Evolutionary conservation across 2,329 filamentous ascomycete species (phyloP).

Genomic region (Xylogone sp.): DNA sequence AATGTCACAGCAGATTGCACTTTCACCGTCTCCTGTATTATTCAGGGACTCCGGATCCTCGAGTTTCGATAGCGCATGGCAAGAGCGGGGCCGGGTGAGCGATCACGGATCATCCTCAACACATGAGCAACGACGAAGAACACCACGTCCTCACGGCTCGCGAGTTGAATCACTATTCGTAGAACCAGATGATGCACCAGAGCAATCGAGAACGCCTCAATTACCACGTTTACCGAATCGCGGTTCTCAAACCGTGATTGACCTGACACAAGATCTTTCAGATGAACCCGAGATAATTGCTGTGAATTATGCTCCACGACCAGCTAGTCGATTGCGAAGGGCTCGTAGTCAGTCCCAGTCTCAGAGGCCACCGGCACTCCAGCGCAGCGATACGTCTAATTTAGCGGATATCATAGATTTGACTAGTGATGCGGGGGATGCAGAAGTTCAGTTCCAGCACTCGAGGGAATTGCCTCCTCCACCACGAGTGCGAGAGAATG

Average conservation of each 20-base stretch:
- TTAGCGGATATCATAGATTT: conserved; percentile 45
- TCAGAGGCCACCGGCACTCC: conserved; percentile 21
- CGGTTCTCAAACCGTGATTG: conserved; percentile 25
- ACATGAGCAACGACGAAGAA: conserved; percentile 11
- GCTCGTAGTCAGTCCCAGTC: conserved; percentile 9
- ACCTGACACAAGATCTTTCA: conserved; percentile 27
- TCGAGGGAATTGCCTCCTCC: conserved; percentile 13
- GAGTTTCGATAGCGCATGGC: conserved; percentile 3
- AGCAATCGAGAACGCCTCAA: conserved; percentile 11
- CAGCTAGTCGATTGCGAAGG: background rate
- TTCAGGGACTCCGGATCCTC: conserved; percentile 14
- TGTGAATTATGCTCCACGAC: background rate
- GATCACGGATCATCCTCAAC: background rate
- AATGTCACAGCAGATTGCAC: conserved; percentile 22
- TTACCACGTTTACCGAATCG: conserved; percentile 19
- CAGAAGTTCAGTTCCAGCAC: conserved; percentile 28
- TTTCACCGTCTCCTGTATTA: conserved; percentile 21
- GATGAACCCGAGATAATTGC: conserved; percentile 8
- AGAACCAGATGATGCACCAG: conserved; percentile 19
- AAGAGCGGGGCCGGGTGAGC: background rate
- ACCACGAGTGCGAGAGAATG: conserved; percentile 12
- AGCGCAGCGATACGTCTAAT: conserved; percentile 20
- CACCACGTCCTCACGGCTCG: conserved; percentile 23
- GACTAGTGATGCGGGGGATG: conserved; percentile 41
- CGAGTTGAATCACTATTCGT: conserved; percentile 8